Percentiles rank a stretch among this genome's conserved stretches.
Conservation (phyloP, 805 yeast species). For the Saccharomycopsis sp. region DNA sequence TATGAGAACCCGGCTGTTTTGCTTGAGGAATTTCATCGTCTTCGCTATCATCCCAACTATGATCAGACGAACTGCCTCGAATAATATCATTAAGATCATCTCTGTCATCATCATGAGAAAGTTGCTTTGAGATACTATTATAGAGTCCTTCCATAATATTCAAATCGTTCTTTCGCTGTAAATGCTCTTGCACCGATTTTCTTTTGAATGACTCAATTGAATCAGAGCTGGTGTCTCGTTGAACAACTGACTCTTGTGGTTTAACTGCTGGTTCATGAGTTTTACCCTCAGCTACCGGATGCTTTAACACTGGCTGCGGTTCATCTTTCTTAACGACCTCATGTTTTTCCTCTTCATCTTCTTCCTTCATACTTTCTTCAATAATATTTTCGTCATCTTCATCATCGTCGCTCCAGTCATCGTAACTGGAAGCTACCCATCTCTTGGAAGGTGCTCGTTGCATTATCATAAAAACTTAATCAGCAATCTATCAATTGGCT, state of each 20-base stretch:
- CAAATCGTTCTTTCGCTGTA: slow-evolving; percentile 12
- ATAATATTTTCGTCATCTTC: slow-evolving; percentile 5
- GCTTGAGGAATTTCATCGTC: no score
- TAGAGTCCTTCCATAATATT: slow-evolving; percentile 15
- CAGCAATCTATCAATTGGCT: no score
- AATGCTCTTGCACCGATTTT: slow-evolving; percentile 12
- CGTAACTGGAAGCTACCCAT: slow-evolving; percentile 13
- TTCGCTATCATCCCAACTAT: neutral
- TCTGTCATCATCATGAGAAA: neutral
- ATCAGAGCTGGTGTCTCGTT: slow-evolving; percentile 5
- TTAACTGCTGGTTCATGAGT: neutral
- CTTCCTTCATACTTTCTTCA: slow-evolving; percentile 3
- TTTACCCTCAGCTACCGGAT: neutral
- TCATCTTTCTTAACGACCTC: neutral
- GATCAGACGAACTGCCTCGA: neutral
- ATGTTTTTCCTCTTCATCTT: slow-evolving; percentile 7
- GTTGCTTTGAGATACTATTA: slow-evolving; percentile 15
- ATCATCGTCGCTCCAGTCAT: slow-evolving; percentile 14
- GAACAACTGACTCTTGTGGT: neutral
- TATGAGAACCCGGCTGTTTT: no score
- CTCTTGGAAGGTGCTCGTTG: slow-evolving; percentile 17
- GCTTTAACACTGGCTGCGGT: neutral
- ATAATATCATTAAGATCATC: neutral
- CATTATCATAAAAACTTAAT: neutral
- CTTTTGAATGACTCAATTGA: slow-evolving; percentile 11